A percentile compares a stretch with the other conserved stretches of the same genome.
Evolutionary conservation across 208 protist genomes (phyloP).

Genomic region (Acanthamoeba castellanii): DNA sequence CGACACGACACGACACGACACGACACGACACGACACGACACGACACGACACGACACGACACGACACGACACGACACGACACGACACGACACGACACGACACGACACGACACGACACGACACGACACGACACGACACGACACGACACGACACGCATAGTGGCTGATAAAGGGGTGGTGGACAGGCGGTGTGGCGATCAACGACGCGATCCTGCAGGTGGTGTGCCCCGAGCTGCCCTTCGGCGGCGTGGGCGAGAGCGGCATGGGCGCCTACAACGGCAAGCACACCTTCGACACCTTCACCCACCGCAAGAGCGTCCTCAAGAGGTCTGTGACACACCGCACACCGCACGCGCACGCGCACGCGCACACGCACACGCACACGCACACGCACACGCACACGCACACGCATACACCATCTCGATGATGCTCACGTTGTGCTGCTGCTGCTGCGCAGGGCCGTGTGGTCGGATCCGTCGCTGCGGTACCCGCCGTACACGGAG

Average conservation of each 20-base stretch:
- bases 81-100: too few species aligned
- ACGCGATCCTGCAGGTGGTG: constrained; percentile 79
- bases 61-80: too few species aligned
- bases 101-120: too few species aligned
- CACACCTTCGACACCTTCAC: constrained; percentile 73
- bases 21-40: too few species aligned
- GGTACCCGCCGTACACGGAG: constrained; percentile 77
- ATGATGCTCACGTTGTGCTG: too few species aligned
- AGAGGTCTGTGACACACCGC: not conserved
- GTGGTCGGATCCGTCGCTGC: constrained; percentile 61
- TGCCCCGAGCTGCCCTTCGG: constrained; percentile 92
- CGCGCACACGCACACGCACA: not conserved
- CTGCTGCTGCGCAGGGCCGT: not conserved
- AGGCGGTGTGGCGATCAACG: constrained; percentile 81
- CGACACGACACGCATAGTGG: not conserved
- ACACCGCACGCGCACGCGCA: not conserved
- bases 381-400: too few species aligned
- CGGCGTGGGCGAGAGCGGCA: constrained; percentile 90
- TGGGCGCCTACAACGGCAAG: constrained; percentile 93
- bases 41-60: too few species aligned
- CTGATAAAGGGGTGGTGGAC: not conserved
- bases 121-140: too few species aligned
- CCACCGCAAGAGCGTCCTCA: constrained; percentile 66
- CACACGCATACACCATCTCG: too few species aligned
- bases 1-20: too few species aligned